Evolutionary conservation across 176 grass and related monocot genomes (phyloP).

Genomic region (Rhipidocladum racemiflorum): DNA sequence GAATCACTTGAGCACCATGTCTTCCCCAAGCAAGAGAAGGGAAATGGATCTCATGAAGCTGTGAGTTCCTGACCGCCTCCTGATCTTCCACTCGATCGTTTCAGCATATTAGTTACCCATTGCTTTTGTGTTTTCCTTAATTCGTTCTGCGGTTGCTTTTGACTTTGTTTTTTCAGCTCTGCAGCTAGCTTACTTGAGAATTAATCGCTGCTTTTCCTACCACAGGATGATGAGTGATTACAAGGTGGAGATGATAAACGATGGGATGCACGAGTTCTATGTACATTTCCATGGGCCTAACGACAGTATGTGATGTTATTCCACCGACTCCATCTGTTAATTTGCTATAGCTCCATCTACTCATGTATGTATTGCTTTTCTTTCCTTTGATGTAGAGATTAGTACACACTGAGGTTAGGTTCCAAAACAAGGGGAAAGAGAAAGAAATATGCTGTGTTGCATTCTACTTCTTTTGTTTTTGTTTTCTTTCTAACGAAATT

Average conservation of each 20-base stretch:
- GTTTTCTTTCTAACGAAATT: background rate
- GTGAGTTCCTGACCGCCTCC: slow-evolving; percentile 8
- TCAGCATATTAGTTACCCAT: background rate
- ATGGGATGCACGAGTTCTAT: slow-evolving; percentile 58
- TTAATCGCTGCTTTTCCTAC: background rate
- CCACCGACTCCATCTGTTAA: background rate
- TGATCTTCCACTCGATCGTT: background rate
- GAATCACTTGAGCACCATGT: slow-evolving; percentile 42
- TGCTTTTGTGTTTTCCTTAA: background rate
- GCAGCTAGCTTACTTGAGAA: background rate
- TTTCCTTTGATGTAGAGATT: too few species aligned
- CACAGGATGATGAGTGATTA: slow-evolving; percentile 68
- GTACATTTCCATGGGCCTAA: slow-evolving; percentile 64
- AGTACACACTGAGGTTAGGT: too few species aligned
- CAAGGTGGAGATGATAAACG: slow-evolving; percentile 63
- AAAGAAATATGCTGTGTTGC: too few species aligned
- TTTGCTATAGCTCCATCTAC: background rate
- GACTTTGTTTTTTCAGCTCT: background rate
- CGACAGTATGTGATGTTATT: slow-evolving; percentile 31
- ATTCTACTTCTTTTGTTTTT: too few species aligned
- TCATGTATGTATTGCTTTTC: background rate
- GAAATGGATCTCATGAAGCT: slow-evolving; percentile 67
- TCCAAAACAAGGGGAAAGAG: too few species aligned
- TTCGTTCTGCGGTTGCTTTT: too few species aligned
- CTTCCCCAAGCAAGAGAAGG: slow-evolving; percentile 55